phyloP scores from a whole-genome alignment of 2,329 filamentous ascomycete species.

The Didymella pinodella region DNA sequence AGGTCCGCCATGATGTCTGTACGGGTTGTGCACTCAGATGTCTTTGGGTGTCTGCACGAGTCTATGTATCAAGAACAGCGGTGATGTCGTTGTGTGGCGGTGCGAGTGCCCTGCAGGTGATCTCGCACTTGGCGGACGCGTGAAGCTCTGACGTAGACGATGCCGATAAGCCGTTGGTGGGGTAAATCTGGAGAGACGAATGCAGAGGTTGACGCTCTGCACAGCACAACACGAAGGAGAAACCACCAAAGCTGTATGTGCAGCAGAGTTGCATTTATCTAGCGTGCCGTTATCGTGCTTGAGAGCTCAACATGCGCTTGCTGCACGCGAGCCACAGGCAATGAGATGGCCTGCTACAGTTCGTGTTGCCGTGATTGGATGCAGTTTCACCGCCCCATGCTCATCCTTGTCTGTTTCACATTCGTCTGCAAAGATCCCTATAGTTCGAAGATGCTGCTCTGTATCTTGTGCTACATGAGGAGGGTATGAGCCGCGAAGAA shows the following conservation, averaged over 20 bases:
- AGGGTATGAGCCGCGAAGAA: background rate
- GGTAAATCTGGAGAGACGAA: constrained; percentile 18
- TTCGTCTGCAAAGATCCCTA: constrained; percentile 6
- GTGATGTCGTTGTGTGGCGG: constrained; percentile 28
- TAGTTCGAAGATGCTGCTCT: constrained; percentile 1
- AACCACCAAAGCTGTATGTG: constrained; percentile 8
- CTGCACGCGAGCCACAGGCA: constrained; percentile 33
- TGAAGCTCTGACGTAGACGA: constrained; percentile 40
- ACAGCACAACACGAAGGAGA: constrained; percentile 15
- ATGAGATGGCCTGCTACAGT: constrained; percentile 34
- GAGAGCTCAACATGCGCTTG: constrained; percentile 30
- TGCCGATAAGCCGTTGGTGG: constrained; percentile 29
- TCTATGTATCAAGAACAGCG: constrained; percentile 9
- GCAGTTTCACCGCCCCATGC: constrained; percentile 32
- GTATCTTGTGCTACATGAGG: constrained; percentile 16
- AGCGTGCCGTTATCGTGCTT: constrained; percentile 33
- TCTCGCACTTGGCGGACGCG: constrained; percentile 12
- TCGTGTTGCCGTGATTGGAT: constrained; percentile 41
- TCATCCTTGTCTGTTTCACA: constrained; percentile 26
- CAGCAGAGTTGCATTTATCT: constrained; percentile 24
- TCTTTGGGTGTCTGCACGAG: constrained; percentile 2
- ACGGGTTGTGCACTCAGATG: constrained; percentile 12
- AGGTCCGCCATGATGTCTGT: constrained; percentile 43
- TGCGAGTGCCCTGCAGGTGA: constrained; percentile 24
- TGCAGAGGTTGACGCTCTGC: constrained; percentile 5